Evolutionary conservation across 2,329 filamentous ascomycete species (phyloP), one percentile per base, ranked within the genome.

Genomic region (Neoarthrinium moseri): DNA sequence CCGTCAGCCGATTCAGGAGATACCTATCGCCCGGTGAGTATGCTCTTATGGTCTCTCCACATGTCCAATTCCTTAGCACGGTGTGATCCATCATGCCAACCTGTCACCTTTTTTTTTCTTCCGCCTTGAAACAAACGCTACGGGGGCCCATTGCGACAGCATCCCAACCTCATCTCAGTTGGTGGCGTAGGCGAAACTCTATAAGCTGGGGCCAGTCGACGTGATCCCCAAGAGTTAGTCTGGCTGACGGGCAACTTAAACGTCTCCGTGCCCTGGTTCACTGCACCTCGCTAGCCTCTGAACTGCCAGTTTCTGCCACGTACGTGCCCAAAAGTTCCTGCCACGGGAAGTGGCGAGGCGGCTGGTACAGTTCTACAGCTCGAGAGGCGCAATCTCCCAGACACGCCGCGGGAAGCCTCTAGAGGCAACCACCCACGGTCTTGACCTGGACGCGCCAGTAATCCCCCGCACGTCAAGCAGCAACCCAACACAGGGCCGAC

Each of bases 1-100:
- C 53, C 51, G 50, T 63, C 66, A 82, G 79, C 79, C 65, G 79
- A 82, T 60, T 74, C 76, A 58, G 75, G 75, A 67, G 78, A 83
- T 61, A 82, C 70, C 54, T 83, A 82, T 66, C 77, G 79, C 65
- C 77, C 78, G 61, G 79, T 66, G 53, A 65, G 60, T 63, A 26
- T 27, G 35, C 22, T 15, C 8, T 37, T 29, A n/a, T 17, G 13
- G 10, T 18, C 40, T 33, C 40, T 33, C 17, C 23, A 10, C 13
- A 20, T 13, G n/a, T 18, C n/a, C n/a, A n/a, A n/a, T n/a, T n/a
- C n/a, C n/a, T n/a, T n/a, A n/a, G n/a, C n/a, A n/a, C n/a, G n/a
- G n/a, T n/a, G n/a, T n/a, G n/a, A n/a, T n/a, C n/a, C n/a, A n/a
- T n/a, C n/a, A n/a, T n/a, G n/a, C n/a, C n/a, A n/a, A n/a, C n/a